Base-by-base conservation (phyloP, 768 basidiomycete genomes). In the Mycena haematopus region DNA sequence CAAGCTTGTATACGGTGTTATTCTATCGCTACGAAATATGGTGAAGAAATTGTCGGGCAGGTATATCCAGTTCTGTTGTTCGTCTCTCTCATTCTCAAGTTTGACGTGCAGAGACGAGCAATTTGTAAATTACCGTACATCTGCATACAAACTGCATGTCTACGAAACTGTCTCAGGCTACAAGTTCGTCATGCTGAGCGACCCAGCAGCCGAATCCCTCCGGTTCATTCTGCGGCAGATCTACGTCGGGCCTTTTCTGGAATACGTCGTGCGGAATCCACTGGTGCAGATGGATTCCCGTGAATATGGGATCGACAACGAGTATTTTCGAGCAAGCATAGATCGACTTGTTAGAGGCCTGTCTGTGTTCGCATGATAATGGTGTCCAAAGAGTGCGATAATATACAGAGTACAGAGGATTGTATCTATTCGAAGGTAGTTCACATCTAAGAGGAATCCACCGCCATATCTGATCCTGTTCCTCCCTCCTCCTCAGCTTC, bases 1-100 rank as follows among this genome's bases (percentile, higher is more conserved):
- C 1, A 99, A 99, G 73, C 84, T 99, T 63, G 96, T 99, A 0
- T 99, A 99, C 73, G 97, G 97, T 58, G 93, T 99, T 56, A 82
- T 99, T 15, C 80, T 98, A 45, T 95, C 93, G 8, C 73, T 99
- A 68, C 79, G 94, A 57, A 95, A 94, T 75, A 96, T 99, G 95
- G 81, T 96, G 72, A 96, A 88, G 81, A 99, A 97, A 75, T 76
- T 99, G 11, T 92, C 96, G 14, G 89, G 91, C 68, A 84, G 89
- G 96, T 95, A 60, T 36, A 19, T 66, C 42, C 79, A 69, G 35
- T 33, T 11, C 44, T 11, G 40, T 33, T 46, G 15, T 42, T 47
- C 33, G 35, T 13, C n/a, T n/a, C n/a, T 21, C 27, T 24, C 42
- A 6, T 31, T 47, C 27, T 59, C 14, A 60, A 24, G 31, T 24